Conservation (phyloP, 2,329 filamentous ascomycete species). For the Penicillium sp. region DNA sequence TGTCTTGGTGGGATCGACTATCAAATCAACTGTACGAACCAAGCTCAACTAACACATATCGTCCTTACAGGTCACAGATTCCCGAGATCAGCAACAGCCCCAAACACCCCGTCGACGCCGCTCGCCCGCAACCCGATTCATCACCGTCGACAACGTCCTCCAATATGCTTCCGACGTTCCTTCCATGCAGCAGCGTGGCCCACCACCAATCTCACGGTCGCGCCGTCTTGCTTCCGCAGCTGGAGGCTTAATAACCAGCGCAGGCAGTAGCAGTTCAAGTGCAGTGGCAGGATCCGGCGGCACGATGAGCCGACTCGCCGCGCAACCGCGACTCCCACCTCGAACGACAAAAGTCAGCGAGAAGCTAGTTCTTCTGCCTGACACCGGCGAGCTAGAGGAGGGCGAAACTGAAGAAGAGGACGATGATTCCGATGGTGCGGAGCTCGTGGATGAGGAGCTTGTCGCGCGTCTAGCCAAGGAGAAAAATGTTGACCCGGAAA, state of each 20-base stretch:
- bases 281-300: conserved; percentile 51
- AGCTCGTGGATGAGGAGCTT: conserved; percentile 38
- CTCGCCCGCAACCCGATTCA: conserved; percentile 63
- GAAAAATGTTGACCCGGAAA: conserved; percentile 35
- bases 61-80: conserved; percentile 42
- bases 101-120: conserved; percentile 30
- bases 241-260: conserved; percentile 37
- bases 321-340: conserved; percentile 66
- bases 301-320: conserved; percentile 56
- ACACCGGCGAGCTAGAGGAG: conserved; percentile 52
- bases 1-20: conserved; percentile 39
- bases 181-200: conserved; percentile 81
- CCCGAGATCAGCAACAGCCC: conserved; percentile 40
- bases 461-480: conserved; percentile 35
- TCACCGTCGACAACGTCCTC: conserved; percentile 89
- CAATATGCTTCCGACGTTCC: conserved; percentile 93
- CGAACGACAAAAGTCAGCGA: conserved; percentile 92
- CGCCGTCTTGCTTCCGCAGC: conserved; percentile 35
- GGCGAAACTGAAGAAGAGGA: conserved; percentile 44
- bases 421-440: conserved; percentile 25
- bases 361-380: conserved; percentile 91
- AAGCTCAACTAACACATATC: conserved; percentile 13
- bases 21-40: not conserved
- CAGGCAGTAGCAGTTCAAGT: conserved; percentile 28
- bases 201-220: conserved; percentile 44